A percentile compares a stretch with the other conserved stretches of the same genome.
These are phyloP conservation scores for Ephemerocybe angulata DNA, from an alignment of 768 basidiomycete species.

Conservation along the genomic window DNA sequence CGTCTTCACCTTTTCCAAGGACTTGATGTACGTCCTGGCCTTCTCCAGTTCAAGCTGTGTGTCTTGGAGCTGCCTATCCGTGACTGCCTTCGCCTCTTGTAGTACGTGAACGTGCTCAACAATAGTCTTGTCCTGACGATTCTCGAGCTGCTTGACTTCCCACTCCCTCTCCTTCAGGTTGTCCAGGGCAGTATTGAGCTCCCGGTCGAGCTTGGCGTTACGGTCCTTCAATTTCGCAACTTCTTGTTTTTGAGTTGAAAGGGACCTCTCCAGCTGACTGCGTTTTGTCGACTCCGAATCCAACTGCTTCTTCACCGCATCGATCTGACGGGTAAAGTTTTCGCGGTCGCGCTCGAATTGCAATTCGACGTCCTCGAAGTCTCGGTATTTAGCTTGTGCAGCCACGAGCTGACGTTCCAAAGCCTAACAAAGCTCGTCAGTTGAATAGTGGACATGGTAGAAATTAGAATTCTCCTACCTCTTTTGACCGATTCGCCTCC, in stretches of 20 bases:
- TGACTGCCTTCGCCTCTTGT: conserved; percentile 92
- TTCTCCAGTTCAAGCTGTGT: conserved; percentile 76
- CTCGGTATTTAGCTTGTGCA: conserved; percentile 73
- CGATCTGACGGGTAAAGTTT: conserved; percentile 67
- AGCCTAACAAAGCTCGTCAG: conserved; percentile 37
- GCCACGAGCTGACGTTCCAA: conserved; percentile 73
- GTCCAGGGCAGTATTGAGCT: conserved; percentile 74
- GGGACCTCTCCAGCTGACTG: conserved; percentile 66
- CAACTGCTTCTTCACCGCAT: conserved; percentile 66
- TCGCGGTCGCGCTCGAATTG: conserved; percentile 82
- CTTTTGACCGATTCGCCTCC: conserved; percentile 62
- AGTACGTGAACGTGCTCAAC: conserved; percentile 97
- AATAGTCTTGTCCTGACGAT: conserved; percentile 94
- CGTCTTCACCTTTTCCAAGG: conserved; percentile 78
- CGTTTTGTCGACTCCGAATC: conserved; percentile 71
- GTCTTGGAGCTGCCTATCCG: conserved; percentile 84
- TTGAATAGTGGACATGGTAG: neutral
- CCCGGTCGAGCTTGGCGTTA: conserved; percentile 69
- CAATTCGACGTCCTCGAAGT: conserved; percentile 85
- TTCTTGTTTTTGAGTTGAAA: conserved; percentile 65
- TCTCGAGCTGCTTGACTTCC: conserved; percentile 82
- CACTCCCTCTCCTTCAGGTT: conserved; percentile 81
- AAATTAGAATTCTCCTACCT: conserved; percentile 47
- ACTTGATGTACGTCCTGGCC: conserved; percentile 72
- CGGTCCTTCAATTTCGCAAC: conserved; percentile 63